These are phyloP conservation scores for Geotrichum histeridarum DNA, from an alignment of 1,139 yeast genomes.

Conservation along the genomic window DNA sequence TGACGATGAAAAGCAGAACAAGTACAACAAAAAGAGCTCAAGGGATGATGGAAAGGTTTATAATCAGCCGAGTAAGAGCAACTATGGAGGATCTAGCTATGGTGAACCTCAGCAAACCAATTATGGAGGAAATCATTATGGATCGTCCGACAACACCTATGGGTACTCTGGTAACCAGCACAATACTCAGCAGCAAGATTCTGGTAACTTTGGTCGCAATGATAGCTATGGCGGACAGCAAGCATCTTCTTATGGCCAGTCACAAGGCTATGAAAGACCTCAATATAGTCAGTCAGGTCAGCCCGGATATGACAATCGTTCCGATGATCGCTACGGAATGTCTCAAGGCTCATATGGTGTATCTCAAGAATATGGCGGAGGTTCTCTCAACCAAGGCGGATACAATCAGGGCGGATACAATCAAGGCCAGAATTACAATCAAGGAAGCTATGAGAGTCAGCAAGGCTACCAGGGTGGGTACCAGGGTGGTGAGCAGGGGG, in stretches of 20 bases:
- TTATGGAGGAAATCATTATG: background rate
- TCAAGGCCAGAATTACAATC: constrained; percentile 1
- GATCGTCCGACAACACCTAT: background rate
- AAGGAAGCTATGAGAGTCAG: constrained; percentile 2
- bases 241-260: constrained; percentile 1
- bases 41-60: too few relatives aligned
- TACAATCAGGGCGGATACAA: constrained; percentile 1
- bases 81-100: background rate
- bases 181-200: background rate
- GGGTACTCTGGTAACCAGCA: background rate
- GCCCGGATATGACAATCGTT: background rate
- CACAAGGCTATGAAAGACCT: too few relatives aligned
- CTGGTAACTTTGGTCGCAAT: background rate
- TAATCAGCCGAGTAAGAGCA: too few relatives aligned
- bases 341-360: background rate
- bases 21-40: background rate
- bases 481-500: background rate
- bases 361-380: background rate
- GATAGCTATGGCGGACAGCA: background rate
- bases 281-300: background rate
- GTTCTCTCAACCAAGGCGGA: background rate
- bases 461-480: constrained; percentile 10
- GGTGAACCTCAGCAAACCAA: background rate
- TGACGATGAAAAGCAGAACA: background rate
- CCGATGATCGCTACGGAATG: background rate